Evolutionary conservation across 139 green algal genomes (phyloP).

Genomic region (Chlamydomonas schloesseri): DNA sequence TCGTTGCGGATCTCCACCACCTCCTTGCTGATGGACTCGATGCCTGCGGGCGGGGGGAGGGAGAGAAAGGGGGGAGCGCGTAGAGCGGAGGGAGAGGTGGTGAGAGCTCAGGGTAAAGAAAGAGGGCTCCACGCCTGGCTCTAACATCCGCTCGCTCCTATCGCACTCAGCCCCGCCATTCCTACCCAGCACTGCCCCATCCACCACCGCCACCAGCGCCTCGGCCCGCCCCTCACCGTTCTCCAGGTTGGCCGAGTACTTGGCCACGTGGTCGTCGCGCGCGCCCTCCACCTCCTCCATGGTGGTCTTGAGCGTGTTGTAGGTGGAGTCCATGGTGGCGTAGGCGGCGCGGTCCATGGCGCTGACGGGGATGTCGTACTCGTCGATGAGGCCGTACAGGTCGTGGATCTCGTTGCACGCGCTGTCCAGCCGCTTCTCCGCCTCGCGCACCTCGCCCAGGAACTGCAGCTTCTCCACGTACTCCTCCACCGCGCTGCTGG

Average conservation of each 20-base stretch:
- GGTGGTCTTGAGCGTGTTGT: constrained; percentile 71
- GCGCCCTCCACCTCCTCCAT: constrained; percentile 78
- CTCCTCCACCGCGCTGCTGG: constrained; percentile 73
- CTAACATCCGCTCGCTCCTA: too few species aligned
- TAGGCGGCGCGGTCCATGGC: constrained; percentile 83
- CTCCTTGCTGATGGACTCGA: constrained; percentile 70
- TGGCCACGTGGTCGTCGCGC: constrained; percentile 74
- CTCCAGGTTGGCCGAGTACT: constrained; percentile 79
- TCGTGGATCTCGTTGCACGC: constrained; percentile 70
- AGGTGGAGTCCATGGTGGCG: constrained; percentile 75
- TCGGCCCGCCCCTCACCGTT: constrained; percentile 51
- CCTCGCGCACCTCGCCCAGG: constrained; percentile 58
- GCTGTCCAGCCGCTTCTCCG: constrained; percentile 58
- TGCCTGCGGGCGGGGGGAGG: constrained; percentile 43
- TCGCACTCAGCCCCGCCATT: too few species aligned
- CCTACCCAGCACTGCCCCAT: too few species aligned
- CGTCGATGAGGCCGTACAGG: constrained; percentile 79
- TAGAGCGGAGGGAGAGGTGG: neutral
- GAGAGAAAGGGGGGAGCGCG: neutral
- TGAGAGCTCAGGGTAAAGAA: too few species aligned
- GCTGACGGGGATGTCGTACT: constrained; percentile 74
- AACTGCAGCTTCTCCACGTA: constrained; percentile 83
- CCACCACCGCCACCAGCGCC: neutral
- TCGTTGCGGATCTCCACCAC: constrained; percentile 63
- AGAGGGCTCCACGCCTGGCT: neutral